These are phyloP conservation scores for Fraxinus sp. DNA, from an alignment of 305 asterid genomes.

Conservation along the genomic window DNA sequence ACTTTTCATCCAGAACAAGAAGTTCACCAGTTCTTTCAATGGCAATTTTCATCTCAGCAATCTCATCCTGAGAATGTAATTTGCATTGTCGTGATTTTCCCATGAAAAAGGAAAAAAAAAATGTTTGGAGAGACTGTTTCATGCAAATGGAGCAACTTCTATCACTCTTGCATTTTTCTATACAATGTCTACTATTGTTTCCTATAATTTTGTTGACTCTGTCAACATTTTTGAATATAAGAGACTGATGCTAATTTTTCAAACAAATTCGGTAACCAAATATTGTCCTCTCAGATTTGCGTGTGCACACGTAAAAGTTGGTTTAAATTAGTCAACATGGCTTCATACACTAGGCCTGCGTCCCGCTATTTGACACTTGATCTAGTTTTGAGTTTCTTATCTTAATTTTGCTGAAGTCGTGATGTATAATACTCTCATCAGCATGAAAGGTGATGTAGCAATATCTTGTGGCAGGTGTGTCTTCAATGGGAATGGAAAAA, in stretches of 20 bases:
- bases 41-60: neutral
- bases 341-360: neutral
- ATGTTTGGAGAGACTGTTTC: neutral
- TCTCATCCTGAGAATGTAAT: neutral
- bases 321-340: neutral
- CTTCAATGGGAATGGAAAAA: slow-evolving; percentile 92
- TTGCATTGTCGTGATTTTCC: neutral
- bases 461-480: slow-evolving; percentile 59
- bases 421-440: neutral
- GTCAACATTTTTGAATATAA: neutral
- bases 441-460: neutral
- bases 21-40: neutral
- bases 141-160: neutral
- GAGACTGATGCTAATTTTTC: neutral
- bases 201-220: neutral
- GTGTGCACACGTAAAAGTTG: neutral
- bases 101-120: neutral
- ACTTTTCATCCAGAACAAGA: slow-evolving; percentile 74
- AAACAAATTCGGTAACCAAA: neutral
- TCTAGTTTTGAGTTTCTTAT: slow-evolving; percentile 8
- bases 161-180: neutral
- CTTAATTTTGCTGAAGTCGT: neutral
- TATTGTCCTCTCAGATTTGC: neutral
- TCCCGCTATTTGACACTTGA: neutral
- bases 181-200: neutral